These are phyloP conservation scores for Moricandia arvensis DNA, from an alignment of 345 rosid genomes.

Conservation along the genomic window DNA sequence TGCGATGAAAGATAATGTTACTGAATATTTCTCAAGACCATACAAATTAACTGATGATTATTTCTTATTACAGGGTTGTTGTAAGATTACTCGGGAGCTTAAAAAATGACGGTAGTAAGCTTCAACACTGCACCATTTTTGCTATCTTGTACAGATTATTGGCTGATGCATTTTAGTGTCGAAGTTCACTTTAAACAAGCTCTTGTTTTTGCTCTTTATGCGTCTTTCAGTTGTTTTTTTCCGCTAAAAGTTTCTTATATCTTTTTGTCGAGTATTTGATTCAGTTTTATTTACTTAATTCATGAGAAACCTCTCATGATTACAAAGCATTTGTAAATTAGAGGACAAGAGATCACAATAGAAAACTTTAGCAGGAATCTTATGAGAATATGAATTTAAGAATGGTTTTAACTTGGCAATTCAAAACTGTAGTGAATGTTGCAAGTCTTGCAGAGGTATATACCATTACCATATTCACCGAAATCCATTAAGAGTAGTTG, in stretches of 20 bases:
- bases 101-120: constrained; percentile 11
- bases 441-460: not conserved
- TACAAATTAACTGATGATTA: not conserved
- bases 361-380: not conserved
- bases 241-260: not conserved
- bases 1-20: not conserved
- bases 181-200: constrained; percentile 10
- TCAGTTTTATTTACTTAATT: not conserved
- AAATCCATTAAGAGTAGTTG: not conserved
- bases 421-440: not conserved
- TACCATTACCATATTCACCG: not conserved
- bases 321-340: not conserved
- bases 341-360: not conserved
- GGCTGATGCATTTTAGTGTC: not conserved
- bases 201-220: constrained; percentile 6
- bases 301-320: not conserved
- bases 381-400: not conserved
- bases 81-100: not conserved
- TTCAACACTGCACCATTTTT: constrained; percentile 9
- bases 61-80: constrained; percentile 14
- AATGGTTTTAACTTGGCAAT: not conserved
- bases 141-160: constrained; percentile 21
- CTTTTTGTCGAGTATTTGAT: not conserved
- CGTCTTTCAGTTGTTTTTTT: not conserved
- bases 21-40: not conserved